Base-by-base conservation (phyloP, 1,284 basidiomycete genomes). In the Ganoderma lucidum region DNA sequence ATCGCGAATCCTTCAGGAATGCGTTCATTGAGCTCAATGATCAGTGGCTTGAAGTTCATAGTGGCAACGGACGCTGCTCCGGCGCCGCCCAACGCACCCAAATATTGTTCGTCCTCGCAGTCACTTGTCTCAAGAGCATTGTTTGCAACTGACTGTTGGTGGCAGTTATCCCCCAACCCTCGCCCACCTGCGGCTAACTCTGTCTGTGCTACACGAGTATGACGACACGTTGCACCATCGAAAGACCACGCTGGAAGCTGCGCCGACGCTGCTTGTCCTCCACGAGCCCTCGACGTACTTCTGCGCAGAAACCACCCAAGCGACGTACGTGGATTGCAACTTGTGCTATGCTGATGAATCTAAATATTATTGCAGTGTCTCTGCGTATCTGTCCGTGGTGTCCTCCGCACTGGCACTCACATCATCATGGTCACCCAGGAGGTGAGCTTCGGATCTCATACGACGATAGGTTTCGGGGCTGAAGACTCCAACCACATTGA, bases 251-350 rank as follows among this genome's bases (percentile, higher is more conserved):
- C 79, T 91, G 35, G 79, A 83, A 42, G 74, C 76, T 42, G 71
- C 84, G 0, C 89, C 90, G 30, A 81, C 83, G 51, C 77, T 93
- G 4, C 75, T 94, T 17, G 82, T 94, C 23, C 76, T 94, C 19
- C 85, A 88, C 65, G 92, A 93, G 71, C 82, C 85, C 0, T 93
- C 92, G 2, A 75, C 81, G 1, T 92, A 90, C 76, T 89, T 93
- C 73, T 68, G 82, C 32, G 73, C 76, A 3, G 75, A 76, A 44
- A 73, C 77, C 8, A 63, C 65, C 12, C 74, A 77, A 19, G 70
- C 76, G n/a, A 76, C 76, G 80, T 81, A 67, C 63, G 77, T 73
- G 3, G 23, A 28, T 62, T 39, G 28, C 10, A 30, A n/a, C 2
- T 6, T 6, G 61, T 23, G 60, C 15, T n/a, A 32, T 3, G 12